Evolutionary conservation across 1,139 yeast species (phyloP).

Genomic region (Blastobotrys capitulatus): DNA sequence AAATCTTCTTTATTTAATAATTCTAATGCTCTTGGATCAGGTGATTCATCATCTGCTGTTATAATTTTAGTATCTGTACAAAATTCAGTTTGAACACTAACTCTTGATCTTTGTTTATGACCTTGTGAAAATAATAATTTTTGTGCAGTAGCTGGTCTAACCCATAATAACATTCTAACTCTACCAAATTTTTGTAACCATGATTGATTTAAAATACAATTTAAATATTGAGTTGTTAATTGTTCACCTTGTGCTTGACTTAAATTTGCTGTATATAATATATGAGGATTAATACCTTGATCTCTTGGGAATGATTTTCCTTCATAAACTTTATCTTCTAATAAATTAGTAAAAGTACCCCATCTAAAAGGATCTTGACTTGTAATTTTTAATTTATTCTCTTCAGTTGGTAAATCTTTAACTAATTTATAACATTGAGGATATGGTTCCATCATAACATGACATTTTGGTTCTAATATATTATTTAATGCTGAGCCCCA

Average conservation of each 20-base stretch:
- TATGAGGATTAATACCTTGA: slow-evolving; percentile 48
- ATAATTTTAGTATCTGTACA: slow-evolving; percentile 8
- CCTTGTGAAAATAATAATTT: slow-evolving; percentile 54
- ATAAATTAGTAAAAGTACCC: slow-evolving; percentile 48
- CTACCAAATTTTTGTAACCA: slow-evolving; percentile 76
- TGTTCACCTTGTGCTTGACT: slow-evolving; percentile 59
- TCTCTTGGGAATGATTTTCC: slow-evolving; percentile 42
- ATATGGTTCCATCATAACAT: slow-evolving; percentile 52
- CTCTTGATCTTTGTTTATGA: slow-evolving; percentile 45
- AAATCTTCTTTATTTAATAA: slow-evolving; percentile 6
- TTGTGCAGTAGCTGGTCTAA: slow-evolving; percentile 52
- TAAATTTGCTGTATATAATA: slow-evolving; percentile 62
- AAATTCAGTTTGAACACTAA: slow-evolving; percentile 56
- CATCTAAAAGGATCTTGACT: slow-evolving; percentile 56
- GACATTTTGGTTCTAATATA: slow-evolving; percentile 52
- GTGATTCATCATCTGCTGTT: background rate
- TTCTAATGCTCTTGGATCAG: slow-evolving; percentile 1
- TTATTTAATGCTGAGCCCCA: slow-evolving; percentile 46
- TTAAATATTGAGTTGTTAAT: slow-evolving; percentile 68
- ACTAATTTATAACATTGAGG: slow-evolving; percentile 34
- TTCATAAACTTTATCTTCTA: slow-evolving; percentile 38
- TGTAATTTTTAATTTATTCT: slow-evolving; percentile 17
- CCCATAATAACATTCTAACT: slow-evolving; percentile 63
- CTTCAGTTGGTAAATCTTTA: slow-evolving; percentile 5
- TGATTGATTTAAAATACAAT: slow-evolving; percentile 60